phyloP scores from a whole-genome alignment of 139 green algal genomes.

The Tetradesmus lagerheimii region DNA sequence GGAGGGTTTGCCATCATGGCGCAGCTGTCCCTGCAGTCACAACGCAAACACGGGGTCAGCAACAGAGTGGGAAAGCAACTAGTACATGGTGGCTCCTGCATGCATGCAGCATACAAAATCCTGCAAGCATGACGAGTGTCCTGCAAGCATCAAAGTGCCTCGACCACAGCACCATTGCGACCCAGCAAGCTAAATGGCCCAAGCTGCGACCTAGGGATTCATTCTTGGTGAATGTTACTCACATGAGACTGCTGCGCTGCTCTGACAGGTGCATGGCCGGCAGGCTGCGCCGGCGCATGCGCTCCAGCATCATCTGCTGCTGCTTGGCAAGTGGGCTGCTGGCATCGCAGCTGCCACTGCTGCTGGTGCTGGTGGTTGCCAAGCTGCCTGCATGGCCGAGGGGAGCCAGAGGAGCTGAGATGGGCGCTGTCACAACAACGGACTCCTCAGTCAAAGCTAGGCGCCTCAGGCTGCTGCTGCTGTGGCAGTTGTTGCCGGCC shows the following conservation, averaged over 20 bases:
- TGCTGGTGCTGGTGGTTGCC: neutral
- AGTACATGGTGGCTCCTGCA: neutral
- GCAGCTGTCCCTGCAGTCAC: neutral
- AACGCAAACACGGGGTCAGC: neutral
- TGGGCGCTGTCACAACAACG: neutral
- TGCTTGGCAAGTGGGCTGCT: neutral
- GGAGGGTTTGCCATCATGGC: slow-evolving; percentile 31
- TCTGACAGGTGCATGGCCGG: slow-evolving; percentile 24
- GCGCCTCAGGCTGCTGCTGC: slow-evolving; percentile 2
- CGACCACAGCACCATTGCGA: no score
- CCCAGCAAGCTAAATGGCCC: no score
- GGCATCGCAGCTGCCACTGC: neutral
- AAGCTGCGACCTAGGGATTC: neutral
- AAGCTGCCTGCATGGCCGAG: neutral
- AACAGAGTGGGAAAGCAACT: neutral
- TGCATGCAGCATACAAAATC: neutral
- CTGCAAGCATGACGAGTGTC: no score
- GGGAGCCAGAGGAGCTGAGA: neutral
- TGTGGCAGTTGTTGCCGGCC: neutral
- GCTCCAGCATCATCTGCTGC: neutral
- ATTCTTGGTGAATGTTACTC: neutral
- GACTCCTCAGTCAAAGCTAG: neutral
- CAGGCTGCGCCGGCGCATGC: neutral
- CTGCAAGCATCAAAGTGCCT: neutral
- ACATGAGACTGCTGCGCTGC: neutral